Evolutionary conservation across 371 early-diverging fungal species (phyloP).

Genomic region (Syncephalastrum contaminatum): DNA sequence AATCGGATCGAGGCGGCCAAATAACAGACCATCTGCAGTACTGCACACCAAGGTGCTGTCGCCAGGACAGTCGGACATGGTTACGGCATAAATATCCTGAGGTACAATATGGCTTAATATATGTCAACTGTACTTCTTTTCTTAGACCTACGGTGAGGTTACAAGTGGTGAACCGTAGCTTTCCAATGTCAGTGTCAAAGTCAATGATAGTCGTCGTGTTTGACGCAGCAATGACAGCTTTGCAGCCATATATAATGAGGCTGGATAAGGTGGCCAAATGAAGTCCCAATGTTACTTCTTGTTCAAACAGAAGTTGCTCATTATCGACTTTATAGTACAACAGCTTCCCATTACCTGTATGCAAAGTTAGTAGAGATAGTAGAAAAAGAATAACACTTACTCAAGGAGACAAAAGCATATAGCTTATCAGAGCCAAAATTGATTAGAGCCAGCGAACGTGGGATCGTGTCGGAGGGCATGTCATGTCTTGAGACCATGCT

Average conservation of each 20-base stretch:
- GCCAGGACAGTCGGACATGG: constrained; percentile 58
- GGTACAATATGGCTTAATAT: neutral
- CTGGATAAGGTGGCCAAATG: constrained; percentile 62
- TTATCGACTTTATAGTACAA: constrained; percentile 52
- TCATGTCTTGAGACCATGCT: constrained; percentile 33
- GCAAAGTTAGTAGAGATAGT: neutral
- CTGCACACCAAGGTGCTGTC: constrained; percentile 50
- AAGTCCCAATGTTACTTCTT: constrained; percentile 65
- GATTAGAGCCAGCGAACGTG: constrained; percentile 70
- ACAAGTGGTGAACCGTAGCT: too few species aligned
- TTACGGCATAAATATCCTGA: constrained; percentile 14
- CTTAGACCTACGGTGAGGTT: constrained; percentile 76
- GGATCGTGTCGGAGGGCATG: constrained; percentile 50
- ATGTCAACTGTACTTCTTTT: constrained; percentile 21
- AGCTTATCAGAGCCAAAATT: constrained; percentile 65
- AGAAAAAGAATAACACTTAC: constrained; percentile 29
- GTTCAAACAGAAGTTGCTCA: constrained; percentile 38
- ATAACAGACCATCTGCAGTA: constrained; percentile 53
- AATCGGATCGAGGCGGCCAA: constrained; percentile 77
- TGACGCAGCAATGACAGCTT: constrained; percentile 76
- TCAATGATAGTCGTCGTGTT: constrained; percentile 84
- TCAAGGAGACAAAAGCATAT: constrained; percentile 60
- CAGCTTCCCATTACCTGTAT: constrained; percentile 76
- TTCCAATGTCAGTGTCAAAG: constrained; percentile 59
- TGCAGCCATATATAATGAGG: constrained; percentile 48